Conservation (phyloP, 352 stramenopile species). For the Phytophthora rubi region DNA sequence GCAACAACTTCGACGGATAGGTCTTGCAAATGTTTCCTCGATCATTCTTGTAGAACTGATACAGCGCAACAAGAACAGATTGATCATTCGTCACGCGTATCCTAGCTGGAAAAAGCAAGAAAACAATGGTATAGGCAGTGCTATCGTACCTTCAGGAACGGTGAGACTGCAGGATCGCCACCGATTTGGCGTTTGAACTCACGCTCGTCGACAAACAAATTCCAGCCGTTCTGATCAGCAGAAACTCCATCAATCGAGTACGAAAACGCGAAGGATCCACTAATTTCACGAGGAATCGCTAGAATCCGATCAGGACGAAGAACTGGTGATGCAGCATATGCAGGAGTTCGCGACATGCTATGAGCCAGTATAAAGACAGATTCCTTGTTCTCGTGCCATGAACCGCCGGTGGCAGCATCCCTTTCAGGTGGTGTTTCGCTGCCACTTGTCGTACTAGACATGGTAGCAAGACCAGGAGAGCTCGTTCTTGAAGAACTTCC, state of each 20-base stretch:
- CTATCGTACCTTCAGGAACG: constrained; percentile 71
- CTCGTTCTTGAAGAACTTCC: constrained; percentile 14
- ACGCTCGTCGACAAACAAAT: constrained; percentile 72
- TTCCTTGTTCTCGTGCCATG: constrained; percentile 19
- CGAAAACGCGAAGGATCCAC: constrained; percentile 73
- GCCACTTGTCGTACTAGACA: constrained; percentile 10
- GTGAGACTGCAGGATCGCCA: constrained; percentile 57
- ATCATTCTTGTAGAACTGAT: constrained; percentile 80
- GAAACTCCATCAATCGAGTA: constrained; percentile 53
- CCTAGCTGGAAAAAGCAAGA: neutral
- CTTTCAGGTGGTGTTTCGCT: constrained; percentile 17
- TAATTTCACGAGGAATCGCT: constrained; percentile 51
- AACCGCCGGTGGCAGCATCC: constrained; percentile 11
- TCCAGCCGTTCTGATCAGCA: constrained; percentile 73
- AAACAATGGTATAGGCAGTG: neutral
- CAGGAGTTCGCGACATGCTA: constrained; percentile 22
- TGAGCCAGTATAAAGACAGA: constrained; percentile 9
- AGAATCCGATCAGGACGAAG: constrained; percentile 44
- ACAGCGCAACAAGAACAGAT: constrained; percentile 7
- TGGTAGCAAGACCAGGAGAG: constrained; percentile 26
- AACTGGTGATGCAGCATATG: constrained; percentile 45
- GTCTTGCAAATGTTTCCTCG: constrained; percentile 82
- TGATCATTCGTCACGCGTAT: neutral
- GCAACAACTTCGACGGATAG: constrained; percentile 83
- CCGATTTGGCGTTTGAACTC: constrained; percentile 85